Conservation (phyloP, 108 stramenopile genomes). For the Cyclotella cryptica region DNA sequence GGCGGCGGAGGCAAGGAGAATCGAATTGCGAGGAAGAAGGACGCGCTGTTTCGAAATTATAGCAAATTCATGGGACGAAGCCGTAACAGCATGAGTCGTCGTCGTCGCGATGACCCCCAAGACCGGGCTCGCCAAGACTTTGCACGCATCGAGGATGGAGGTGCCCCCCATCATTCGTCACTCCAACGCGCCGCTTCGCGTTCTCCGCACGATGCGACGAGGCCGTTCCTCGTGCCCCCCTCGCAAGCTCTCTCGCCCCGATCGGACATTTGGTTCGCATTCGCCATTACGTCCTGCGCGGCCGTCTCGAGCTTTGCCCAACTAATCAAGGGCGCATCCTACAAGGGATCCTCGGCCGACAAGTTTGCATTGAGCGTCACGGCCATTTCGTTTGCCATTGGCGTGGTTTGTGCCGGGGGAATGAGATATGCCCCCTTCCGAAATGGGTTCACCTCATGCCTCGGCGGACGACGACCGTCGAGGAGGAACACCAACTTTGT, state of each 20-base stretch:
- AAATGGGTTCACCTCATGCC: background rate
- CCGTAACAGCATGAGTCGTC: background rate
- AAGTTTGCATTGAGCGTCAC: conserved; percentile 19
- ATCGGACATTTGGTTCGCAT: conserved; percentile 24
- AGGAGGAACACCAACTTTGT: background rate
- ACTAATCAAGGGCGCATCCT: background rate
- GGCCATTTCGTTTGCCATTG: conserved; percentile 1
- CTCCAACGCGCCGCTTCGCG: too few species aligned
- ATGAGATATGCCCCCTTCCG: conserved; percentile 27
- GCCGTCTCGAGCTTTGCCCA: conserved; percentile 16
- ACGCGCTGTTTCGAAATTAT: conserved; percentile 2
- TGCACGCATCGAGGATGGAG: background rate
- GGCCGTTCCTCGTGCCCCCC: conserved; percentile 22
- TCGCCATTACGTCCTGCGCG: conserved; percentile 28
- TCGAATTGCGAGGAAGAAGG: background rate
- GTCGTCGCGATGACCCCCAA: background rate
- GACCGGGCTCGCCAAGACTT: background rate
- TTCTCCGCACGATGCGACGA: too few species aligned
- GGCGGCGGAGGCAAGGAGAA: background rate
- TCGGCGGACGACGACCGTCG: background rate
- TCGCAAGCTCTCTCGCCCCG: conserved; percentile 11
- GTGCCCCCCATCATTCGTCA: background rate
- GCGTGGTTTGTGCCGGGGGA: background rate
- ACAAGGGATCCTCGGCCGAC: background rate
- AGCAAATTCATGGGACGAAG: background rate